These are phyloP conservation scores for Populus hybrid DNA, from an alignment of 441 rosid genomes.

Conservation along the genomic window DNA sequence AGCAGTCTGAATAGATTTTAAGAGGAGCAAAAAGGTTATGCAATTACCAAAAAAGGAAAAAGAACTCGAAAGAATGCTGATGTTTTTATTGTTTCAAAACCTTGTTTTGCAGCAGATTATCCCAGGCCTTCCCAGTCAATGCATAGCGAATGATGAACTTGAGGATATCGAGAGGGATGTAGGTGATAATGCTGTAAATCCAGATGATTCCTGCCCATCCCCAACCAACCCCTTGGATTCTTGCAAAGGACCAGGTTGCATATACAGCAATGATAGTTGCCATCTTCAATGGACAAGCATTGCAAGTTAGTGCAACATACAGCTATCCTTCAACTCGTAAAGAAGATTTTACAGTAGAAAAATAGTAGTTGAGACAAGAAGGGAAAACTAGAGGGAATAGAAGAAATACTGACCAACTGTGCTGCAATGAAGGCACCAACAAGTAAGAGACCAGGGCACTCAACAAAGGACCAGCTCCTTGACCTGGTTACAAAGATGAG, in stretches of 20 bases:
- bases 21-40: background rate
- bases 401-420: slow-evolving; percentile 54
- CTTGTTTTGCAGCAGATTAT: slow-evolving; percentile 56
- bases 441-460: slow-evolving; percentile 71
- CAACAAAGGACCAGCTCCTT: slow-evolving; percentile 83
- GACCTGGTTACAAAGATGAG: slow-evolving; percentile 91
- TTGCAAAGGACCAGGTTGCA: slow-evolving; percentile 77
- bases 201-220: slow-evolving; percentile 91
- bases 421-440: slow-evolving; percentile 62
- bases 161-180: slow-evolving; percentile 78
- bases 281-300: slow-evolving; percentile 35
- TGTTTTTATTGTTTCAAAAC: slow-evolving; percentile 21
- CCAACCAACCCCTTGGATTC: slow-evolving; percentile 83
- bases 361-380: background rate
- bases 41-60: background rate
- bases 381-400: background rate
- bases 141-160: slow-evolving; percentile 75
- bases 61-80: background rate
- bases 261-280: slow-evolving; percentile 76
- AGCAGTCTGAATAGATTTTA: slow-evolving; percentile 48
- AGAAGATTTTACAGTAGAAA: background rate
- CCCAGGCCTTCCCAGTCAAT: slow-evolving; percentile 78
- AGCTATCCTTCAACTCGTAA: background rate
- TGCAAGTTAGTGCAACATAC: background rate
- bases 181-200: slow-evolving; percentile 65